Conservation (phyloP, 257 asterid species). For the Misopates orontium region DNA sequence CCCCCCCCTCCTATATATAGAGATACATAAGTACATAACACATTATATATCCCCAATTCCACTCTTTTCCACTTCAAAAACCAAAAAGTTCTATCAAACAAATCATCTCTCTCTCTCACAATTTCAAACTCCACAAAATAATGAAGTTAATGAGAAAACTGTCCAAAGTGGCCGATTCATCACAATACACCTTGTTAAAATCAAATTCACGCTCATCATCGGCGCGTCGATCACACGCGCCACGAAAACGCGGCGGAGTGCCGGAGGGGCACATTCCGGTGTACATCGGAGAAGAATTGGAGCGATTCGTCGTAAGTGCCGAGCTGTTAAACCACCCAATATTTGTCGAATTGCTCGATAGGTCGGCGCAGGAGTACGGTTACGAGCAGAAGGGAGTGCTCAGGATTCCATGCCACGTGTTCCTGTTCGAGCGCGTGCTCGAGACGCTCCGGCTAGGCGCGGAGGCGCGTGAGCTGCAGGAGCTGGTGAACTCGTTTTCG, state of each 20-base stretch:
- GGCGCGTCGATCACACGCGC: conserved; percentile 28
- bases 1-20: conserved; percentile 26
- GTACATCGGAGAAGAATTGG: conserved; percentile 94
- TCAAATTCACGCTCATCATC: conserved; percentile 36
- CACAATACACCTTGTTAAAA: conserved; percentile 51
- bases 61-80: neutral
- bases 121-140: too few relatives aligned
- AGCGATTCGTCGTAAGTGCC: conserved; percentile 82
- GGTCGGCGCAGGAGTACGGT: conserved; percentile 85
- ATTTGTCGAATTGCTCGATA: conserved; percentile 58
- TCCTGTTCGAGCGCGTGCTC: conserved; percentile 77
- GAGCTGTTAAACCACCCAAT: conserved; percentile 79
- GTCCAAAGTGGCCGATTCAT: conserved; percentile 73
- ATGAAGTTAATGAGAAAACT: conserved; percentile 65
- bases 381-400: conserved; percentile 82
- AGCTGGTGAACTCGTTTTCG: conserved; percentile 38
- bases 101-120: too few relatives aligned
- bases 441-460: conserved; percentile 61
- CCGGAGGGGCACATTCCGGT: conserved; percentile 92
- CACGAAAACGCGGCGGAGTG: conserved; percentile 45
- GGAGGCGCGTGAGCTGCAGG: conserved; percentile 45
- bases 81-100: too few relatives aligned
- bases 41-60: too few relatives aligned
- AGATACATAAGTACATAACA: too few relatives aligned
- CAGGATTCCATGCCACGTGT: conserved; percentile 79